phyloP scores from a whole-genome alignment of 495 filamentous ascomycete genomes.

The Staphylotrichum longicolle region DNA sequence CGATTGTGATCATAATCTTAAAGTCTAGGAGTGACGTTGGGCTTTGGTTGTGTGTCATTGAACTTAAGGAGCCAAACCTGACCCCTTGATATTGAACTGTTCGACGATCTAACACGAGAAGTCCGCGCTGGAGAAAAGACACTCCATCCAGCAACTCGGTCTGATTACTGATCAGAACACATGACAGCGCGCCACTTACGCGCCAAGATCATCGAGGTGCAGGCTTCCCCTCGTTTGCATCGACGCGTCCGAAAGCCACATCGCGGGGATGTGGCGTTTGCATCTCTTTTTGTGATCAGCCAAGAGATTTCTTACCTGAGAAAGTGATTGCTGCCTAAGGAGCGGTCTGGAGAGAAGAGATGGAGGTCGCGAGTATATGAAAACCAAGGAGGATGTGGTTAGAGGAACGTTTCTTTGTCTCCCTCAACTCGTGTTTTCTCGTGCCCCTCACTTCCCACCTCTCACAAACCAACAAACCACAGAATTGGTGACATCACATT shows the following conservation, averaged over 20 bases:
- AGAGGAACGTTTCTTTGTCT: neutral
- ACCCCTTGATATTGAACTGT: too few species aligned
- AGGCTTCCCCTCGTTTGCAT: neutral
- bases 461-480: neutral
- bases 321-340: slow-evolving; percentile 5
- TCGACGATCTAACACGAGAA: too few species aligned
- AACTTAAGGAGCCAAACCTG: too few species aligned
- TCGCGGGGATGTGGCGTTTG: neutral
- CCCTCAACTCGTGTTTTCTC: neutral
- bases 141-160: too few species aligned
- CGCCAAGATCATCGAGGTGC: neutral
- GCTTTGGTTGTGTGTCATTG: too few species aligned
- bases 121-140: too few species aligned
- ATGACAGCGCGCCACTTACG: slow-evolving; percentile 14
- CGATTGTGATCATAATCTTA: too few species aligned
- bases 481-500: neutral
- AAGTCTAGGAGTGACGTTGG: too few species aligned
- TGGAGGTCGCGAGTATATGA: neutral
- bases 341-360: neutral
- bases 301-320: too few species aligned
- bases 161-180: slow-evolving; percentile 15
- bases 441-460: neutral
- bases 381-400: too few species aligned
- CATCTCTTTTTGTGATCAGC: too few species aligned
- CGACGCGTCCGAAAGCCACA: neutral